Percentiles rank a stretch among this genome's conserved stretches.
phyloP scores from a whole-genome alignment of 176 grass and related monocot genomes.

The Poa pratensis region DNA sequence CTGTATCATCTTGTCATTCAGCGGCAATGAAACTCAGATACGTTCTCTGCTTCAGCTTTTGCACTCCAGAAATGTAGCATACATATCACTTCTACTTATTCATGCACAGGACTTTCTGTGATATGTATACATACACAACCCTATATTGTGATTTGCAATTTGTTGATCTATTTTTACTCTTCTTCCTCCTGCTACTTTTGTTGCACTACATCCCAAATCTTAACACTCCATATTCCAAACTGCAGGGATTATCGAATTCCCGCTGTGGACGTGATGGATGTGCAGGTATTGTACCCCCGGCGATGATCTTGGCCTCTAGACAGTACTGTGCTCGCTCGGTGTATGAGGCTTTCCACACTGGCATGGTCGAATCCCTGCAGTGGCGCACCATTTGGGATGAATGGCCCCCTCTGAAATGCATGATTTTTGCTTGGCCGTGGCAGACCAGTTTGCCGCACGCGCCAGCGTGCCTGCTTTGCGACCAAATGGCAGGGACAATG shows the following conservation, averaged over 20 bases:
- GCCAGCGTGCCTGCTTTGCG: background rate
- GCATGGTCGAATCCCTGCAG: no score
- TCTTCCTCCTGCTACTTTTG: background rate
- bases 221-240: background rate
- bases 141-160: background rate
- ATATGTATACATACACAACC: background rate
- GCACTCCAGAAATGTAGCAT: background rate
- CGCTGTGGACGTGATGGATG: background rate
- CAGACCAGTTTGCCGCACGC: background rate
- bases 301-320: background rate
- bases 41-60: background rate
- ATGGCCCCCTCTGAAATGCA: no score
- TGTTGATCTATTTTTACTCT: background rate
- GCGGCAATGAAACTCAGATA: background rate
- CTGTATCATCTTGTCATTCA: constrained; percentile 2
- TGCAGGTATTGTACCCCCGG: background rate
- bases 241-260: background rate
- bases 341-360: no score
- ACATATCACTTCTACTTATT: background rate
- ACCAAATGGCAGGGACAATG: no score
- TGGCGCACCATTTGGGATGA: no score
- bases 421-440: background rate
- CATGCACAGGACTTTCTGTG: background rate
- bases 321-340: no score
- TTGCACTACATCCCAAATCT: background rate